Base-by-base conservation (phyloP, 192 early-diverging fungal species). In the Podochytrium sp. region DNA sequence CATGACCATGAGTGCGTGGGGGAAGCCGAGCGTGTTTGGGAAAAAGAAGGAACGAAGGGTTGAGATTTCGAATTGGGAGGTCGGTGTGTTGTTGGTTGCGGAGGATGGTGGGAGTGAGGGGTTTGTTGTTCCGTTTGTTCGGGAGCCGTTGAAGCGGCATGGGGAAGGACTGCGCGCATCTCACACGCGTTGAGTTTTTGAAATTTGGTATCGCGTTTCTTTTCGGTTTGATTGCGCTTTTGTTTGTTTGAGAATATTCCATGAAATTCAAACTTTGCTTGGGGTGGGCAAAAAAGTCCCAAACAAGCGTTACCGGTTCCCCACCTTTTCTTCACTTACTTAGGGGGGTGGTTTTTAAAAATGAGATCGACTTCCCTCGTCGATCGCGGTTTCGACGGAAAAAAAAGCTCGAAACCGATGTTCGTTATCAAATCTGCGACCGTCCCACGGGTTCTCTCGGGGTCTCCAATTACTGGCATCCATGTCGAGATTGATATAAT, bases 1-100 rank as follows among this genome's bases (percentile, higher is more conserved):
- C n/a, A 55, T 71, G 49, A 71, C 69, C 12, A 59, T 71, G 69
- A 59, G 56, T 40, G 69, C 69, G 30, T 71, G 69, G 69, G 69
- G 69, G 25, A 35, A 32, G 1, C 7, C 38, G 14, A 33, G 47
- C 7, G 64, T 50, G 43, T 18, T 66, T 66, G 66, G 47, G 23
- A 38, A 55, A 34, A 59, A 57, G 39, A 71, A 60, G 29, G 71
- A 72, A 7, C 29, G 20, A 50, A 32, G 12, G 35, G 7, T 65
- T 3, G 2, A 37, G 6, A 38, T 70, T 33, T n/a, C 68, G 27
- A 74, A 66, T 41, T 74, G 62, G 73, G 62, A 74, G 51, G 29
- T 71, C 3, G 69, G 69, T 14, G 69, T 71, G 1, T 25, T 60
- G 14, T 25, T 71, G 20, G 39, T 10, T 10, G 38, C 12, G 12